Base-by-base conservation (phyloP, 371 early-diverging fungal genomes). In the Rhizomucor miehei region DNA sequence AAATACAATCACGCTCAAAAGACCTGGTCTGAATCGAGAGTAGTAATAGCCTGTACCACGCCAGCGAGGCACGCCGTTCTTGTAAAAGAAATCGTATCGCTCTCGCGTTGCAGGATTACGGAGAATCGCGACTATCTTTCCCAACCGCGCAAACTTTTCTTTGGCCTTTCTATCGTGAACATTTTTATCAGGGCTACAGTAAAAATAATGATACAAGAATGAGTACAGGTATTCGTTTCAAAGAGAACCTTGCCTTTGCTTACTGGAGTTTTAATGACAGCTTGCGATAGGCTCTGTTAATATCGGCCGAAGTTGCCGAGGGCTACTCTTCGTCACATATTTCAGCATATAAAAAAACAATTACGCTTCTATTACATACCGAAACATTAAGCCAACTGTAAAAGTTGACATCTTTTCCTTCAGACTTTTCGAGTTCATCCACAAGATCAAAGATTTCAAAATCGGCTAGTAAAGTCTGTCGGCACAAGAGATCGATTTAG, bases 201-300 rank as follows among this genome's bases (percentile, higher is more conserved):
- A n/a, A 13, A 0, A 48, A 45, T 6, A 23, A 6, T n/a, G n/a
- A n/a, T n/a, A n/a, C n/a, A n/a, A n/a, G n/a, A n/a, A n/a, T n/a
- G n/a, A n/a, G n/a, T n/a, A n/a, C n/a, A n/a, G n/a, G n/a, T n/a
- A n/a, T n/a, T n/a, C 38, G 24, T 5, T n/a, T 39, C 19, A 25
- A 19, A n/a, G n/a, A n/a, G n/a, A n/a, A n/a, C n/a, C n/a, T n/a
- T n/a, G n/a, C n/a, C n/a, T 16, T 43, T 20, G 65, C 84, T 71
- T 83, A 87, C 87, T 99, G 99, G 67, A 91, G 92, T 57, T 89
- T 88, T 35, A 91, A 79, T 5, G 98, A 96, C 35, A 93, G 77
- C 72, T 91, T 93, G 52, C 94, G 84, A 80, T 89, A 97, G 14
- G 97, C 89, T 52, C 76, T 81, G 62, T 82, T 86, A 64, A 97